These are phyloP conservation scores for Thymus quinquecostatus DNA, from an alignment of 257 asterid species.

Conservation along the genomic window DNA sequence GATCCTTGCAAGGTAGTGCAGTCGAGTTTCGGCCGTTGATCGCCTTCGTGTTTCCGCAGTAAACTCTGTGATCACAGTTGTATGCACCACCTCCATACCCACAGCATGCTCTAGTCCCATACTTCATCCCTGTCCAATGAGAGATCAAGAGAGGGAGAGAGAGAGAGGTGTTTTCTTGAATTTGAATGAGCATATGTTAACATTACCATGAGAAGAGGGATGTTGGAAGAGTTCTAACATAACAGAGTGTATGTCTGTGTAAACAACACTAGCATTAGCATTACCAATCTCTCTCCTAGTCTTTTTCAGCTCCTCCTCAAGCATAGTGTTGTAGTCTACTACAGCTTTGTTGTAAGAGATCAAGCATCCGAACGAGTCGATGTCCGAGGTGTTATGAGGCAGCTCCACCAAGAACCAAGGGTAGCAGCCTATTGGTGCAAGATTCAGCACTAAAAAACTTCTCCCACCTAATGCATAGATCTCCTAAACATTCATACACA, in stretches of 20 bases:
- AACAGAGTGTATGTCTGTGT: conserved; percentile 59
- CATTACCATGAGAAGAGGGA: conserved; percentile 69
- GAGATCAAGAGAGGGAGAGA: neutral
- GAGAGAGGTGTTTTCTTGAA: neutral
- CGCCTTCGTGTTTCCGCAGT: conserved; percentile 52
- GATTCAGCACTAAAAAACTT: conserved; percentile 62
- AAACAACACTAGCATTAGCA: conserved; percentile 54
- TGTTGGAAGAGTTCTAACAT: conserved; percentile 71
- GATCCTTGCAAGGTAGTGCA: conserved; percentile 65
- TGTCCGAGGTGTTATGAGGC: conserved; percentile 57
- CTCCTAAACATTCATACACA: conserved; percentile 46
- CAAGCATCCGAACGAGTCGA: conserved; percentile 76
- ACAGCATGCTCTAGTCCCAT: conserved; percentile 81
- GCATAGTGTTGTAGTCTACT: conserved; percentile 63
- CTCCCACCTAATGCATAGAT: conserved; percentile 69
- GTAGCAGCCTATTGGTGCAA: conserved; percentile 87
- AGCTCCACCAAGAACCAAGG: conserved; percentile 66
- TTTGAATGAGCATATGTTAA: neutral
- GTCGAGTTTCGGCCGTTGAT: conserved; percentile 47
- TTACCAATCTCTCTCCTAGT: conserved; percentile 46
- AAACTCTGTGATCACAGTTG: conserved; percentile 54
- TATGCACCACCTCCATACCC: conserved; percentile 76
- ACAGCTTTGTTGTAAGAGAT: conserved; percentile 69
- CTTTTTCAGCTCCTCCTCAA: conserved; percentile 49
- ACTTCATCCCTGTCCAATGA: conserved; percentile 52